Conservation (phyloP, 441 rosid genomes). For the Jatropha multifida region DNA sequence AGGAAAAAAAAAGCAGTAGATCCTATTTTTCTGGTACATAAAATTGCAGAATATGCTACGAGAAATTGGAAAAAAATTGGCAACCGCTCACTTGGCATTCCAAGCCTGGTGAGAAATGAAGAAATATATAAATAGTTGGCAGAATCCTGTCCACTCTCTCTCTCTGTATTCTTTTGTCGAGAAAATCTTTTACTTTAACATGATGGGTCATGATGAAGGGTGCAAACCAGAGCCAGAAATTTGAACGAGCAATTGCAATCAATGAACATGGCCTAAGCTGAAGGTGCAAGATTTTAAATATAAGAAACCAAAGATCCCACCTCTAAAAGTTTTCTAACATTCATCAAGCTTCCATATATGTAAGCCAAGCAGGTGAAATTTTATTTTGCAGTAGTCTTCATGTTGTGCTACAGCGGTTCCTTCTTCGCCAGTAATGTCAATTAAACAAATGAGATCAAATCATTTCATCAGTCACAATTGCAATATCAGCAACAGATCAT, state of each 20-base stretch:
- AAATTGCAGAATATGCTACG: neutral
- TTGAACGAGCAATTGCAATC: conserved; percentile 18
- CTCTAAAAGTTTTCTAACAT: conserved; percentile 6
- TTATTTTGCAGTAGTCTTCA: neutral
- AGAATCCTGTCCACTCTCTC: conserved; percentile 2
- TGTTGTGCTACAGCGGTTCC: no score
- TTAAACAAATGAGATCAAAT: neutral
- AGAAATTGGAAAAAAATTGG: neutral
- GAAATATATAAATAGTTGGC: conserved; percentile 17
- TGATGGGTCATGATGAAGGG: conserved; percentile 14
- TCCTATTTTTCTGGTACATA: no score
- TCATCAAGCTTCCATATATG: neutral
- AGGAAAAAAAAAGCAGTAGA: neutral
- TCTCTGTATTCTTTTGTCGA: neutral
- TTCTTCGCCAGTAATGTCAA: neutral
- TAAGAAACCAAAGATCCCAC: conserved; percentile 21
- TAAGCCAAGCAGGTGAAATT: conserved; percentile 9
- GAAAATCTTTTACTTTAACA: conserved; percentile 23
- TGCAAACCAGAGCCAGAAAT: conserved; percentile 18
- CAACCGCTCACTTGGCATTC: neutral
- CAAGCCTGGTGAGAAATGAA: neutral
- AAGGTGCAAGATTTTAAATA: conserved; percentile 23
- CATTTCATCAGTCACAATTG: neutral
- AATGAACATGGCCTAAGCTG: conserved; percentile 11
- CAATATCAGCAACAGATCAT: no score